Percentiles rank a stretch among this genome's conserved stretches.
These are phyloP conservation scores for Rhododendron henanense DNA, from an alignment of 148 eudicot genomes.

Conservation along the genomic window DNA sequence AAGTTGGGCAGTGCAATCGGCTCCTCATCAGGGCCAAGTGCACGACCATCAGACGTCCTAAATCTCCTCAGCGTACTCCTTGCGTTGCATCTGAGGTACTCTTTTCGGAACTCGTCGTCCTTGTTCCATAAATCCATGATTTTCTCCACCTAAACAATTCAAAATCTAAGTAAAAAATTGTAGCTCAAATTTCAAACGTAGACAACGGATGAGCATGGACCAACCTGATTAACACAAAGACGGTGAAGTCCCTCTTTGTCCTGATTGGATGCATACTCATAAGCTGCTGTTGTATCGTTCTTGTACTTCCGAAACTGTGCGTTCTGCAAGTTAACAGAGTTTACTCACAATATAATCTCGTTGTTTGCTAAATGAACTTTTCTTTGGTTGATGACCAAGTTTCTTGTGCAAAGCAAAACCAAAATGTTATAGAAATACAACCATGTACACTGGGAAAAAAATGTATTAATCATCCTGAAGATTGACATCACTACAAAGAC, in stretches of 20 bases:
- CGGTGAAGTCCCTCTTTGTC: constrained; percentile 52
- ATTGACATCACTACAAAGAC: not conserved
- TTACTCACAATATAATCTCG: not conserved
- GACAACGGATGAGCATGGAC: not conserved
- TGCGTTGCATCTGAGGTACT: constrained; percentile 55
- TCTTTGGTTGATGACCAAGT: not conserved
- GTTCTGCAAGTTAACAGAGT: constrained; percentile 46
- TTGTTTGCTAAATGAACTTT: not conserved
- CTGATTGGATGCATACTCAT: constrained; percentile 39
- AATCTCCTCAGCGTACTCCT: constrained; percentile 73
- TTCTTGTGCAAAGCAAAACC: not conserved
- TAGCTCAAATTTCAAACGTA: not conserved
- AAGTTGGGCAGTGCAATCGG: constrained; percentile 33
- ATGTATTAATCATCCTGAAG: not conserved
- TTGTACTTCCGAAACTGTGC: constrained; percentile 51
- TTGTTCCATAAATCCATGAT: constrained; percentile 71
- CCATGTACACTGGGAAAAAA: not conserved
- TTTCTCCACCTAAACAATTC: constrained; percentile 52
- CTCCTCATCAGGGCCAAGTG: constrained; percentile 79
- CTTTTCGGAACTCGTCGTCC: constrained; percentile 61
- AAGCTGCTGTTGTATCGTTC: constrained; percentile 51
- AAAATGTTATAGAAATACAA: not conserved
- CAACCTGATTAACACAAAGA: constrained; percentile 66
- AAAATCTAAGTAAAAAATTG: not conserved
- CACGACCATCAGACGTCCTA: constrained; percentile 77